Conservation (phyloP, 345 rosid genomes). For the Populus simonii region DNA sequence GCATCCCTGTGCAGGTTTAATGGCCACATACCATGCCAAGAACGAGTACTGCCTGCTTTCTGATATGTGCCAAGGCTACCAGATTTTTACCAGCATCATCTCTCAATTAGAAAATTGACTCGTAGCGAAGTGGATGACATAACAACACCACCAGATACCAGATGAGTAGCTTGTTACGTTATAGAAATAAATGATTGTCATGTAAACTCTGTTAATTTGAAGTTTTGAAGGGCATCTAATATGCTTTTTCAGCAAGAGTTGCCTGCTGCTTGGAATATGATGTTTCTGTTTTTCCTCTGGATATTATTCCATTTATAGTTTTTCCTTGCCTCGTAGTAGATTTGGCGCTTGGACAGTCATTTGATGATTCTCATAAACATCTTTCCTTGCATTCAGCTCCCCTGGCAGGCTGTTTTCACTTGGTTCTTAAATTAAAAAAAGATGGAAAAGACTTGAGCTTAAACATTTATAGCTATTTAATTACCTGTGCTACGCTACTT, state of each 20-base stretch:
- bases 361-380: not conserved
- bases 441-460: too few relatives aligned
- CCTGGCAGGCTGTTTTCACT: not conserved
- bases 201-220: not conserved
- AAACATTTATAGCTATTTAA: too few relatives aligned
- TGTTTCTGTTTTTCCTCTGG: not conserved
- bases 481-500: too few relatives aligned
- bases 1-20: conserved; percentile 57
- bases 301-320: not conserved
- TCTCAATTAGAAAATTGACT: conserved; percentile 60
- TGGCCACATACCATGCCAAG: conserved; percentile 94
- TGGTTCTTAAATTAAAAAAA: too few relatives aligned
- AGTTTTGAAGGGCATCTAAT: not conserved
- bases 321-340: not conserved
- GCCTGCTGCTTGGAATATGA: not conserved
- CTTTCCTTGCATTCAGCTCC: not conserved
- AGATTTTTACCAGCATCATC: conserved; percentile 68
- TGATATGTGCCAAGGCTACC: conserved; percentile 91
- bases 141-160: not conserved
- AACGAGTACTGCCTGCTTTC: conserved; percentile 89
- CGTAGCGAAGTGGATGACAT: not conserved
- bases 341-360: not conserved
- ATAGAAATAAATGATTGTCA: not conserved
- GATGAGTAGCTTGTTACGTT: not conserved
- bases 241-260: not conserved